Evolutionary conservation across 2,329 filamentous ascomycete species (phyloP).

Genomic region (Cyphellophora europaea): DNA sequence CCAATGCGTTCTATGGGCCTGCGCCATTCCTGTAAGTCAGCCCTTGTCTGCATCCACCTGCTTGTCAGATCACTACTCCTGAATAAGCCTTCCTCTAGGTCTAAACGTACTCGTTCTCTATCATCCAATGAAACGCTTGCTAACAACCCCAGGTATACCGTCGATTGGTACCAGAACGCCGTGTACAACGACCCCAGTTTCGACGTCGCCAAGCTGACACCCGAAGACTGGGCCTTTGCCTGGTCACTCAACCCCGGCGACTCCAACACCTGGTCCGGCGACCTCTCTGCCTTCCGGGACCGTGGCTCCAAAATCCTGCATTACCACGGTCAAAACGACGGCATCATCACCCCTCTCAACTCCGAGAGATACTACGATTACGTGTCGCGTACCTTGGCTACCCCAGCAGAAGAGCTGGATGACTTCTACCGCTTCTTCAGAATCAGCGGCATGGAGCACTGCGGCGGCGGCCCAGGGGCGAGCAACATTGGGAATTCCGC

Average conservation of each 20-base stretch:
- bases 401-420: slow-evolving; percentile 24
- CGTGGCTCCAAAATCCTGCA: slow-evolving; percentile 31
- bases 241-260: slow-evolving; percentile 27
- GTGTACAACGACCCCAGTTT: slow-evolving; percentile 32
- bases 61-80: no score
- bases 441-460: slow-evolving; percentile 47
- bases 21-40: slow-evolving; percentile 23
- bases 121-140: no score
- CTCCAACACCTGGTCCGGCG: slow-evolving; percentile 37
- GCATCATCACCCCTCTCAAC: slow-evolving; percentile 43
- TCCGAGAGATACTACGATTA: slow-evolving; percentile 44
- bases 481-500: slow-evolving; percentile 31
- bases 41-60: no score
- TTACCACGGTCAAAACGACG: slow-evolving; percentile 35
- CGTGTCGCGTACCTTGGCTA: slow-evolving; percentile 30
- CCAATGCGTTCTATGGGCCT: slow-evolving; percentile 27
- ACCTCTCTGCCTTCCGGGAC: slow-evolving; percentile 38
- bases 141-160: no score
- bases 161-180: slow-evolving; percentile 36
- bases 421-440: slow-evolving; percentile 40
- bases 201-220: slow-evolving; percentile 26
- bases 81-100: no score
- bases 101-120: no score
- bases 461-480: slow-evolving; percentile 32
- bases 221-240: slow-evolving; percentile 28